phyloP scores from a whole-genome alignment of 2,329 filamentous ascomycete genomes.

The Hypoxylon sp. region DNA sequence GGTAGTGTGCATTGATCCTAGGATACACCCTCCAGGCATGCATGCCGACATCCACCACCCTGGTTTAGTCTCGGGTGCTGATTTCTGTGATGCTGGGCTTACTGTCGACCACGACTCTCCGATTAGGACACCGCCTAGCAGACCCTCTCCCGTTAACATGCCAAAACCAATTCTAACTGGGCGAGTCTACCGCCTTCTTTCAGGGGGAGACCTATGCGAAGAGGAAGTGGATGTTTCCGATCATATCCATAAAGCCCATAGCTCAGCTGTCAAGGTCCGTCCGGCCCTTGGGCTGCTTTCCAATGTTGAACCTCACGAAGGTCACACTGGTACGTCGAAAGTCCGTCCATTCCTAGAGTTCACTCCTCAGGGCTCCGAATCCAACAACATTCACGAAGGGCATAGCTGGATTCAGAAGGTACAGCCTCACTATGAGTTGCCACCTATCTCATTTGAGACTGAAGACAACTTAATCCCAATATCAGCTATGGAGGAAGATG shows the following conservation, averaged over 20 bases:
- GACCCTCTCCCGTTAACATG: conserved; percentile 10
- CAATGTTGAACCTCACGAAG: conserved; percentile 25
- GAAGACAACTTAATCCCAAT: conserved; percentile 25
- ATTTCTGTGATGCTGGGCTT: conserved; percentile 38
- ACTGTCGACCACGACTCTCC: conserved; percentile 36
- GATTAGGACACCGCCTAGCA: conserved; percentile 33
- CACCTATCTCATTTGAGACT: conserved; percentile 11
- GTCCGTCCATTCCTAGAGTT: conserved; percentile 36
- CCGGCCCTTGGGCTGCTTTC: conserved; percentile 30
- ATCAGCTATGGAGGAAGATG: conserved; percentile 1
- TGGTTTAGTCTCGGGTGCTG: conserved; percentile 32
- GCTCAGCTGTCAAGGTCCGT: conserved; percentile 38
- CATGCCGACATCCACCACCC: conserved; percentile 35
- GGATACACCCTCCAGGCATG: conserved; percentile 34
- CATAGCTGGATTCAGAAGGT: conserved; percentile 41
- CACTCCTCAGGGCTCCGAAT: conserved; percentile 7
- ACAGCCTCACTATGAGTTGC: conserved; percentile 35
- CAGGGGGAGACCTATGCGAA: conserved; percentile 34
- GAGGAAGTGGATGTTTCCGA: conserved; percentile 36
- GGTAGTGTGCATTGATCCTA: conserved; percentile 37
- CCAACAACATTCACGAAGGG: conserved; percentile 36
- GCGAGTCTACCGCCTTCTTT: conserved; percentile 32
- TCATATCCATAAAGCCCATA: conserved; percentile 37
- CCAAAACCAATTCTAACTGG: conserved; percentile 19
- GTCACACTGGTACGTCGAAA: conserved; percentile 36